These are phyloP conservation scores for Macadamia integrifolia DNA, from an alignment of 164 flowering plant species.

Conservation along the genomic window DNA sequence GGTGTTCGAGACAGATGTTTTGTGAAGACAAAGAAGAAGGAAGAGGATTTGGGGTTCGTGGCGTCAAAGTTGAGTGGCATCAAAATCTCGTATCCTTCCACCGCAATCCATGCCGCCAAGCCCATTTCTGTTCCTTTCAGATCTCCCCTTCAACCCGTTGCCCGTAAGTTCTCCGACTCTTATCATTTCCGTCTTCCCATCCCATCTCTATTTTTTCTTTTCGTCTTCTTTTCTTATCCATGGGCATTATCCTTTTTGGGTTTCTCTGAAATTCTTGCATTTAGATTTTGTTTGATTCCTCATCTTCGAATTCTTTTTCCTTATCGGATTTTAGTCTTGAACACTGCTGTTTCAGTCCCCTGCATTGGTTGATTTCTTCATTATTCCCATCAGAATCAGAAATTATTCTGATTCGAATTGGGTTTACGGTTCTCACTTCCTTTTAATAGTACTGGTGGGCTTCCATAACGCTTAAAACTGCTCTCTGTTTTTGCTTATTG, in stretches of 20 bases:
- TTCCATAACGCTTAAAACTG: too few species aligned
- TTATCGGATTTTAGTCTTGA: not conserved
- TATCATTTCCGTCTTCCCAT: not conserved
- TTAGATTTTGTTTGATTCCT: not conserved
- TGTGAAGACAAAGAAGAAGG: conserved; percentile 7
- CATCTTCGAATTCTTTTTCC: not conserved
- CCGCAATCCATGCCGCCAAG: conserved; percentile 5
- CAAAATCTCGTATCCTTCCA: conserved; percentile 27
- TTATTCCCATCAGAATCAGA: not conserved
- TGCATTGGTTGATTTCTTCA: too few species aligned
- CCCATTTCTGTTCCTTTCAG: conserved; percentile 24
- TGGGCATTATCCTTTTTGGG: not conserved
- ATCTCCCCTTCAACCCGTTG: conserved; percentile 37
- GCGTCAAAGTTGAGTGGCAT: conserved; percentile 57
- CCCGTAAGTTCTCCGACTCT: conserved; percentile 28
- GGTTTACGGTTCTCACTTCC: not conserved
- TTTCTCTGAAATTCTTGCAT: not conserved
- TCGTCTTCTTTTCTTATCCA: not conserved
- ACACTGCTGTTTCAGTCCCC: not conserved
- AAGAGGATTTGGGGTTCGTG: conserved; percentile 39
- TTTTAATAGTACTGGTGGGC: too few species aligned
- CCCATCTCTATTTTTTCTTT: not conserved
- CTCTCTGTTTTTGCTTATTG: too few species aligned
- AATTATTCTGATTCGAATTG: not conserved
- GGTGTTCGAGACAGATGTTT: not conserved